A percentile compares a stretch with the other conserved stretches of the same genome.
These are phyloP conservation scores for Malus hybrid DNA, from an alignment of 331 rosid species.

Conservation along the genomic window DNA sequence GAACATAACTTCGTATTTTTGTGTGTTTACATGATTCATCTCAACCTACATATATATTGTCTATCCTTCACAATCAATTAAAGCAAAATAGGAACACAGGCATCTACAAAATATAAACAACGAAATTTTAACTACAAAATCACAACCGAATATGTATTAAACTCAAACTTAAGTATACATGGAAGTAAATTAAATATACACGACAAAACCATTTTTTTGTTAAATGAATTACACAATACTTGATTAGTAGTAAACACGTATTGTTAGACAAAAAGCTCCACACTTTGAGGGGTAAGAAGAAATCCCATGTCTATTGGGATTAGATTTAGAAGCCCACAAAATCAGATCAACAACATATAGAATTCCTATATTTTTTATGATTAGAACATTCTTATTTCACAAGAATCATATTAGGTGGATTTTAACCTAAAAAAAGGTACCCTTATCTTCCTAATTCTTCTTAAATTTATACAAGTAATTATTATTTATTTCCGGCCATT, in stretches of 20 bases:
- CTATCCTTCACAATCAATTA: not conserved
- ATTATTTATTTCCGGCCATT: not conserved
- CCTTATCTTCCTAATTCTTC: not conserved
- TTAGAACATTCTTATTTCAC: not conserved
- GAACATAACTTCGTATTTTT: too few species aligned
- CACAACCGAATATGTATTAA: not conserved
- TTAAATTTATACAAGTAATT: too few species aligned
- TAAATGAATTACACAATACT: too few species aligned
- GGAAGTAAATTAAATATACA: not conserved
- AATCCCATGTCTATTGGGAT: not conserved
- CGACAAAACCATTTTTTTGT: too few species aligned
- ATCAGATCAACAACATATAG: not conserved
- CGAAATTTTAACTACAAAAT: not conserved
- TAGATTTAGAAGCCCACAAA: not conserved
- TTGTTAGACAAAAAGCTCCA: not conserved
- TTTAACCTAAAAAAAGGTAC: not conserved
- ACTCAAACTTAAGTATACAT: not conserved
- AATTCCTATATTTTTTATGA: not conserved
- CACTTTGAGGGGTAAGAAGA: not conserved
- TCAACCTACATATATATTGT: not conserved
- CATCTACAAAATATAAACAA: too few species aligned
- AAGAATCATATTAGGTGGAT: not conserved
- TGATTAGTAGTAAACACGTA: too few species aligned
- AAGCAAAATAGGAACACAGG: not conserved
- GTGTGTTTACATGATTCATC: not conserved